Evolutionary conservation across 176 grass and related monocot species (phyloP), one percentile per base, ranked within the genome.

Genomic region (Canna indica): DNA sequence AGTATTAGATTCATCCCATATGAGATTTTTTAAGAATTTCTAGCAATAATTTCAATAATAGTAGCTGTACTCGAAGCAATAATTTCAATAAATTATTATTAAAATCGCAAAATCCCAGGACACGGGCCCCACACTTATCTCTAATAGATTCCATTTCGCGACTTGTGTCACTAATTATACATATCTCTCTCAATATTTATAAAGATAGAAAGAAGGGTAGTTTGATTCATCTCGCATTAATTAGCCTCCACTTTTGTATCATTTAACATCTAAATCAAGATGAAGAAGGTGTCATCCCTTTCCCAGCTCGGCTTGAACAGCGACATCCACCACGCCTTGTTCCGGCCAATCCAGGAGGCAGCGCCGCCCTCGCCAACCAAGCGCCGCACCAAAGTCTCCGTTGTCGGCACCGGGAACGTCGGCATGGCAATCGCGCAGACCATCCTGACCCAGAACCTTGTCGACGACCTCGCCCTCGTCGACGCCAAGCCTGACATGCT

Each of bases 341-440:
- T 96, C 78, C 90, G 90, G 78, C 83, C 62, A 4, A 35, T 85
- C 72, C 18, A 64, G 53, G 59, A 39, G 7, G 68, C 36, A 24
- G 17, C 68, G 73, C 47, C 74, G 18, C 10, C 85, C 10, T 0
- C 70, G 17, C 72, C n/a, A 2, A 69, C 66, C 59, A 76, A 68
- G 64, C 25, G 85, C 2, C 80, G 80, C 22, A 90, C 73, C 25
- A 97, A 97, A 67, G 59, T 97, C 11, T 87, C 93, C 5, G 79
- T 97, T 0, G 76, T 97, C 44, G 93, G 93, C 39, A 80, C 74
- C 7, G 93, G 93, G 36, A 97, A 97, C 68, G 93, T 97, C 20
- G 93, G 93, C 42, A 97, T 97, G 93, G 93, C 93, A 10, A 97
- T 97, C 82, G 93, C 86, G 47, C 93, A 97, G 80, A 97, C 93